Percentiles rank a stretch among this genome's conserved stretches.
Evolutionary conservation across 2,329 filamentous ascomycete genomes (phyloP).

Genomic region (Talaromyces sp.): DNA sequence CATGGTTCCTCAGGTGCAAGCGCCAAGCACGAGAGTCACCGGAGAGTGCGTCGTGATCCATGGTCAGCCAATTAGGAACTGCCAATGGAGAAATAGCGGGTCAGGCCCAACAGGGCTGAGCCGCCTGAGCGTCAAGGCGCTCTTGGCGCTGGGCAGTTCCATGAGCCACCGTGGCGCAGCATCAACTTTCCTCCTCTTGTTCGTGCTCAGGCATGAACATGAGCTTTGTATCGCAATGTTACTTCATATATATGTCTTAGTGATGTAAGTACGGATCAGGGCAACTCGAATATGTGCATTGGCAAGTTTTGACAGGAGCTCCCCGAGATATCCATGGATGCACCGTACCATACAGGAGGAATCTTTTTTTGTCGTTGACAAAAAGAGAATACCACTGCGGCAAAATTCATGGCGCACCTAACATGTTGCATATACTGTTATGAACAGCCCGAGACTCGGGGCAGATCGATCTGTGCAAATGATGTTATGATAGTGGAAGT

Average conservation of each 20-base stretch:
- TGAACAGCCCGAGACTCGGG: too few relatives aligned
- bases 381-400: too few relatives aligned
- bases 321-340: too few relatives aligned
- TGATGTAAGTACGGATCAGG: neutral
- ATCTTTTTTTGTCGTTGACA: neutral
- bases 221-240: neutral
- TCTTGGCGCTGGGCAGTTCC: neutral
- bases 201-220: neutral
- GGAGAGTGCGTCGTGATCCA: neutral
- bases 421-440: too few relatives aligned
- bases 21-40: too few relatives aligned
- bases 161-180: conserved; percentile 11
- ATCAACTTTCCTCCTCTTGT: neutral
- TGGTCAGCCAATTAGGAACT: neutral
- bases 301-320: neutral
- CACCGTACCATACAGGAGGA: neutral
- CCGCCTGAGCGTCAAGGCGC: conserved; percentile 1
- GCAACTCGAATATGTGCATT: neutral
- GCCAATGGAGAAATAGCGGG: neutral
- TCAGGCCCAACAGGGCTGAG: neutral
- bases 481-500: too few relatives aligned
- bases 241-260: neutral
- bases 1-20: neutral
- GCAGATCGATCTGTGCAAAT: neutral
- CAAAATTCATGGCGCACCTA: too few relatives aligned